Base-by-base conservation (phyloP, 176 grass and related monocot species). In the Tuctoria greenei region DNA sequence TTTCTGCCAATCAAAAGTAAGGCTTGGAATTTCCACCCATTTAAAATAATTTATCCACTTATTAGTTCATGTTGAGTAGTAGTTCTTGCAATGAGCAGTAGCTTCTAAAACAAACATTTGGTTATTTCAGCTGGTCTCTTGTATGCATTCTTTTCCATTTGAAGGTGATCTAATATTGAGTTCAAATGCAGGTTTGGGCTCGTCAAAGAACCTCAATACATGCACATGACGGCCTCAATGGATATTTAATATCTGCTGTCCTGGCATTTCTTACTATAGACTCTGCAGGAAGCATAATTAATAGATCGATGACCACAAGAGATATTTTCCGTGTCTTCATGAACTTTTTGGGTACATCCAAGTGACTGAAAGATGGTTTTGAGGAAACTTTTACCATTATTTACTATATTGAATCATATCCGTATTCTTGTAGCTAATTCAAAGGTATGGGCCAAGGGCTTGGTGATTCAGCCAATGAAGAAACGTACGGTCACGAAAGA, bases 151-250 rank as follows among this genome's bases (percentile, higher is more conserved):
- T 78, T 66, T 44, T 56, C 23, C 39, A n/a, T 31, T 71, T 44
- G 27, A 68, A 28, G 56, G 26, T 27, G 63, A 12, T 72, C 26
- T 84, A 72, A 79, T 74, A 60, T 80, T 89, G 63, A 40, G 21
- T 73, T 60, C 18, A 65, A 76, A 60, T 88, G 72, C 69, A 98
- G 95, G 95, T 95, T 75, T 98, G 95, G 95, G 95, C 79, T 54
- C 84, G 89, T 41, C 89, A 98, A 71, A 92, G 95, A 84, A 90
- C 82, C 72, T 90, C 91, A 24, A 64, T 98, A 46, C 79, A 83
- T 66, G 36, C 82, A 66, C 91, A 98, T 86, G 91, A 98, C 79
- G 88, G 95, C 79, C 81, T 94, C 64, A 98, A 95, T 82, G 91
- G 95, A 84, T 88, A 94, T 82, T 92, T 98, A 54, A 88, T 98